These are phyloP conservation scores for Eimeria sp. DNA, from an alignment of 169 alveolate genomes.

Conservation along the genomic window DNA sequence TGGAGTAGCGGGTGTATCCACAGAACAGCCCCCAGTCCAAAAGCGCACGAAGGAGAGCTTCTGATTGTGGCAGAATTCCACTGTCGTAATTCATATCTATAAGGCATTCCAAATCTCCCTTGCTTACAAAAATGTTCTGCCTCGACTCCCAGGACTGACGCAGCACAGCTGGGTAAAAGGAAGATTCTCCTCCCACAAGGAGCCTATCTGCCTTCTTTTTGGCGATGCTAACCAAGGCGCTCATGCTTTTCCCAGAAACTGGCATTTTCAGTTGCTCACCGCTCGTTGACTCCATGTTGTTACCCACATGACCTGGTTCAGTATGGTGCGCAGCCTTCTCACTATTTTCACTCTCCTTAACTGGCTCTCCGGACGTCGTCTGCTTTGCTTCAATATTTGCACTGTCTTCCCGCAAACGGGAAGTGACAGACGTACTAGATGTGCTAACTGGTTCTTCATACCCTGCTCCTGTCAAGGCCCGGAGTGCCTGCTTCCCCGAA, in stretches of 20 bases:
- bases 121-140: slow-evolving; percentile 17
- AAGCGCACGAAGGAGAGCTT: background rate
- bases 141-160: slow-evolving; percentile 16
- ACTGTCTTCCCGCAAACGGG: background rate
- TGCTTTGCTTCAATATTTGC: background rate
- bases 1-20: slow-evolving; percentile 6
- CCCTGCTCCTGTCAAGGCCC: background rate
- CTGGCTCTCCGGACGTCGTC: background rate
- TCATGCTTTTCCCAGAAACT: background rate
- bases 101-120: background rate
- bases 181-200: background rate
- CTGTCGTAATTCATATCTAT: background rate
- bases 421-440: background rate
- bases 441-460: background rate
- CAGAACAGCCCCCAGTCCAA: slow-evolving; percentile 62
- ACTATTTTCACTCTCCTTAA: background rate
- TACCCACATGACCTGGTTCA: background rate
- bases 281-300: background rate
- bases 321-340: background rate
- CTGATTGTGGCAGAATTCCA: background rate
- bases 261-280: background rate
- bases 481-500: background rate
- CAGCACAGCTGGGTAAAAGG: slow-evolving; percentile 32
- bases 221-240: background rate
- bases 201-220: background rate